These are phyloP conservation scores for Suillus bovinus DNA, from an alignment of 768 basidiomycete species.

Conservation along the genomic window DNA sequence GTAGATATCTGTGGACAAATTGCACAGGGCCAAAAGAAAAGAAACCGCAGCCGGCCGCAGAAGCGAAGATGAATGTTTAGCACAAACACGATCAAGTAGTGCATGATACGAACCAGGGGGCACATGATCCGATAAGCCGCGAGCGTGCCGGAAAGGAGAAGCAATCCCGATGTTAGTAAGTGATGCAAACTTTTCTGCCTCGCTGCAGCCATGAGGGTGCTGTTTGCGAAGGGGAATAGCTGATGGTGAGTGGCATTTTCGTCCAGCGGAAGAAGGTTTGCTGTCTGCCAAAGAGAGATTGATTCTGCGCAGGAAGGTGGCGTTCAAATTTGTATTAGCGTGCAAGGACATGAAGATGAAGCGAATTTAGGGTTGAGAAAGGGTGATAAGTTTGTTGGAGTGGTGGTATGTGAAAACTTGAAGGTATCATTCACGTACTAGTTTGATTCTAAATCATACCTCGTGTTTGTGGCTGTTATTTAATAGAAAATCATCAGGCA, in stretches of 20 bases:
- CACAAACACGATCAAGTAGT: conserved; percentile 14
- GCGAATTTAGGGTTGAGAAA: neutral
- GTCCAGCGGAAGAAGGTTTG: conserved; percentile 15
- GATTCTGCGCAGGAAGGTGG: conserved; percentile 19
- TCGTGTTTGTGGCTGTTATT: conserved; percentile 6
- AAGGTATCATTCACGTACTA: too few relatives aligned
- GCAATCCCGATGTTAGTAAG: conserved; percentile 36
- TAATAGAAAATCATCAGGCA: conserved; percentile 2
- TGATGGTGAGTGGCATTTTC: conserved; percentile 19
- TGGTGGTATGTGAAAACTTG: neutral
- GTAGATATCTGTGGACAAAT: conserved; percentile 23
- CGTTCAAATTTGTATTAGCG: conserved; percentile 31
- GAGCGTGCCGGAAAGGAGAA: conserved; percentile 24
- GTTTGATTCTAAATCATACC: conserved; percentile 1
- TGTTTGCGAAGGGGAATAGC: conserved; percentile 24
- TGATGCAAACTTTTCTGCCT: conserved; percentile 32
- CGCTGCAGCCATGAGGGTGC: conserved; percentile 30
- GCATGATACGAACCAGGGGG: conserved; percentile 30
- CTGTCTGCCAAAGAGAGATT: conserved; percentile 20
- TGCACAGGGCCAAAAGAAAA: conserved; percentile 10
- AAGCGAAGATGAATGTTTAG: conserved; percentile 23
- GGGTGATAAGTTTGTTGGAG: neutral
- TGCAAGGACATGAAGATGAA: conserved; percentile 25
- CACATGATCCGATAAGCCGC: conserved; percentile 25
- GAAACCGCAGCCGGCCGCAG: conserved; percentile 19